Evolutionary conservation across 2,329 filamentous ascomycete genomes (phyloP), one percentile per base, ranked within the genome.

Genomic region (Aspergillus aculeatinus): DNA sequence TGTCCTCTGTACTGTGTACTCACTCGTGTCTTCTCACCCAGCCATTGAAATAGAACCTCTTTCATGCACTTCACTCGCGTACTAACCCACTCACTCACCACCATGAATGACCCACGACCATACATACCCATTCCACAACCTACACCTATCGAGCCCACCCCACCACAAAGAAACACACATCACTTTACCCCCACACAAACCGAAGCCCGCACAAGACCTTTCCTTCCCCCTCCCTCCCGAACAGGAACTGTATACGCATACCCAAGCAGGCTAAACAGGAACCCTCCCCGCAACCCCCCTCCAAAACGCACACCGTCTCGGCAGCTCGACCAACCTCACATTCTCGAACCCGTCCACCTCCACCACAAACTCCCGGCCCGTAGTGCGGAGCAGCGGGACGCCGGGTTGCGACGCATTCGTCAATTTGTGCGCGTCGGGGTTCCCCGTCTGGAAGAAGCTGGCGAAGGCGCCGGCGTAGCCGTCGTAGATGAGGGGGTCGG

Each of bases 391-490:
- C 10, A 69, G 61, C 1, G 85, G 84, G 7, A 86, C 80, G 1
- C 67, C 68, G 1, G 57, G 60, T 75, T 80, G 16, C 72, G 70
- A 51, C 1, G 60, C 60, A 56, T 78, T 75, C 0, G 83, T 86
- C 39, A 87, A 62, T 60, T 87, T 87, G 59, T 83, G 77, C 12
- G 77, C 72, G 65, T 87, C 87, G 0, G 85, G 84, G 68, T 87
- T 79, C 0, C 83, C 84, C 0, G 82, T 85, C 68, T 83, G 79
- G 60, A 87, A 82, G 70, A 87, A 88, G 25, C 81, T 84, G 0
- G 83, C 85, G 67, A 88, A 81, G 0, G 85, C 84, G 4, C 86
- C 85, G 1, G 81, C 71, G 61, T 81, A 88, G 11, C 83, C 85
- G 19, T 81, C 62, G 61, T 88, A 88, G 5, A 83, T 82, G 0